phyloP scores from a whole-genome alignment of 306 rosid genomes.

The Aeschynomene evenia region DNA sequence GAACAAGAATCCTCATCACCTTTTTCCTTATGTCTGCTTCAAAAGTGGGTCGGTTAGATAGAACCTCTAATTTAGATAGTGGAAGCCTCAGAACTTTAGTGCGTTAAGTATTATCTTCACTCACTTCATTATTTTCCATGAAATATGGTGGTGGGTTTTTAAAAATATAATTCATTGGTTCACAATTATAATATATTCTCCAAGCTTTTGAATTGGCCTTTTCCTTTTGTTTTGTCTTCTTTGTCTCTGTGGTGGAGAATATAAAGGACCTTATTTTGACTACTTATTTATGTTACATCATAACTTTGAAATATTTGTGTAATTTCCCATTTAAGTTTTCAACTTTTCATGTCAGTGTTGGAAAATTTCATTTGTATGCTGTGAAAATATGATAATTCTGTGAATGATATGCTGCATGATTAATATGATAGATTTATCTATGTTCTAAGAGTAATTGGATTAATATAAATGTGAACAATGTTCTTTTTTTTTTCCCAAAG shows the following conservation, averaged over 20 bases:
- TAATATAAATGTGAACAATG: background rate
- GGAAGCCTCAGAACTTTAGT: constrained; percentile 38
- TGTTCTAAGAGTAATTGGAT: background rate
- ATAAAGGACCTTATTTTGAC: background rate
- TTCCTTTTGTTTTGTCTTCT: background rate
- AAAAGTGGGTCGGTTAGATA: constrained; percentile 36
- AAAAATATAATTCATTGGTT: constrained; percentile 23
- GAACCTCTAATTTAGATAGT: constrained; percentile 29
- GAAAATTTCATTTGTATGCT: no score
- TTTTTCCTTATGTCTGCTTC: constrained; percentile 31
- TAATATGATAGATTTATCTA: background rate
- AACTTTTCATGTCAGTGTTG: background rate
- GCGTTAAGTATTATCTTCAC: constrained; percentile 34
- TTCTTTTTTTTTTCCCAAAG: background rate
- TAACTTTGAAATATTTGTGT: background rate
- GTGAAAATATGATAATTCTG: background rate
- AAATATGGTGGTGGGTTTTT: constrained; percentile 25
- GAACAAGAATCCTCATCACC: constrained; percentile 19
- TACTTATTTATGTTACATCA: background rate
- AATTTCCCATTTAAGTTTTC: background rate
- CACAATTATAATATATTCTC: constrained; percentile 28
- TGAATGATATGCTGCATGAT: background rate
- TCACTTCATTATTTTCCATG: background rate
- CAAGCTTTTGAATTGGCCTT: constrained; percentile 24
- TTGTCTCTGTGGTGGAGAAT: constrained; percentile 1